These are phyloP conservation scores for Cercospora sp. DNA, from an alignment of 2,329 filamentous ascomycete genomes.

Conservation along the genomic window DNA sequence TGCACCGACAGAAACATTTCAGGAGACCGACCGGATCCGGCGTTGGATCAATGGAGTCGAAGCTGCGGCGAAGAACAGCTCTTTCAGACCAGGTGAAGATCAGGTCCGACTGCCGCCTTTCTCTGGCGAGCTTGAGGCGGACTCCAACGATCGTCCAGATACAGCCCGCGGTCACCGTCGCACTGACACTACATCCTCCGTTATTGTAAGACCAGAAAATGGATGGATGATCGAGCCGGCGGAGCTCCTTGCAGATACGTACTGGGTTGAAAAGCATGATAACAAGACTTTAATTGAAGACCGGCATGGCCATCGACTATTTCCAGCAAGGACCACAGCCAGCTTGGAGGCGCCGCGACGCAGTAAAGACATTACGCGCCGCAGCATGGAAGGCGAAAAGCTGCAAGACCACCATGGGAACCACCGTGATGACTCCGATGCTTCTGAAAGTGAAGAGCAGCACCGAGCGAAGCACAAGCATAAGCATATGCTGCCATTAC, in stretches of 20 bases:
- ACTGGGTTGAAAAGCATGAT: slow-evolving; percentile 81
- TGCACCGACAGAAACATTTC: slow-evolving; percentile 73
- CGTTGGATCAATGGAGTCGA: slow-evolving; percentile 75
- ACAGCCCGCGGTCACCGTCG: slow-evolving; percentile 33
- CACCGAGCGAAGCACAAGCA: slow-evolving; percentile 10
- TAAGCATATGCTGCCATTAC: slow-evolving; percentile 26
- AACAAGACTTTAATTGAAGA: slow-evolving; percentile 84
- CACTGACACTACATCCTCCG: slow-evolving; percentile 51
- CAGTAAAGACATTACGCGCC: slow-evolving; percentile 25
- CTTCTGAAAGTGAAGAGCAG: slow-evolving; percentile 22
- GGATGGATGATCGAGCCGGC: slow-evolving; percentile 84
- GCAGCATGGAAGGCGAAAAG: slow-evolving; percentile 11
- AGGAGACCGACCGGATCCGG: slow-evolving; percentile 68
- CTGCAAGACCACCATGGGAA: slow-evolving; percentile 15
- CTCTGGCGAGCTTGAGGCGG: slow-evolving; percentile 32
- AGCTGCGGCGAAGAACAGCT: slow-evolving; percentile 43
- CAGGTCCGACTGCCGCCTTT: slow-evolving; percentile 33
- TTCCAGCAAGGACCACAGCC: slow-evolving; percentile 44
- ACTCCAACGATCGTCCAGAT: slow-evolving; percentile 16
- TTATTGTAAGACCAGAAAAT: slow-evolving; percentile 70
- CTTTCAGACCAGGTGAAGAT: slow-evolving; percentile 42
- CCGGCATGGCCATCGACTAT: slow-evolving; percentile 72
- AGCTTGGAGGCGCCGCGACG: slow-evolving; percentile 29
- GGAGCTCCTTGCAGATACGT: slow-evolving; percentile 83
- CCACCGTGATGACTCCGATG: slow-evolving; percentile 15